Evolutionary conservation across 176 grass and related monocot species (phyloP), one percentile per base, ranked within the genome.

Genomic region (Otatea glauca): DNA sequence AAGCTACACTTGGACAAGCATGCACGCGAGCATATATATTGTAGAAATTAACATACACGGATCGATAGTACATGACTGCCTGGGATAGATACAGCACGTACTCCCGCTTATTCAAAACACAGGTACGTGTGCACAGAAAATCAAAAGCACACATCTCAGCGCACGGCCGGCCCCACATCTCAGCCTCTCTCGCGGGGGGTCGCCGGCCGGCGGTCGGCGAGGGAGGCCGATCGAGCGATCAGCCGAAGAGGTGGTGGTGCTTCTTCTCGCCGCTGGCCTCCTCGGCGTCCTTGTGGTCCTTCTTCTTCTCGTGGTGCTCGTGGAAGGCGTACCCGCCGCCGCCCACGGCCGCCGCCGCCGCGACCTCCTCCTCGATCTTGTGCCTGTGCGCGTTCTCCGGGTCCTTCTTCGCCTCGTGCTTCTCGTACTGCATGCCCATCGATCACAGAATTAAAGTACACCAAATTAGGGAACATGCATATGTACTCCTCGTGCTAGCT

Each of bases 261-360:
- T 97, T 94, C 88, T 97, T 90, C 88, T 92, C 91, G 78, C 90
- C 81, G 68, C 75, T 74, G 83, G 84, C 49, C 84, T 94, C 92
- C 79, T 97, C 72, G 10, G 90, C 92, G 5, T 92, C 87, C 84
- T 94, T 87, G 88, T 91, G 83, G 64, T 91, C 81, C 74, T 91
- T 77, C 90, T 94, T 90, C 88, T 97, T 97, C 92, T 97, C 90
- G 74, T 97, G 92, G 86, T 91, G 90, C 90, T 97, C 94, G 68
- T 97, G 94, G 70, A 97, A 89, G 32, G 45, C 92, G 76, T 89
- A 97, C 12, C 94, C 94, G 12, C 92, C 94, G 49, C 88, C 37
- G 56, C 94, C 94, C 0, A 92, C 90, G 4, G 86, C 92, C 7
- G 84, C 90, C 0, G 89, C 79, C 7, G 88, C 95, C 0, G 92